Evolutionary conservation across 2,329 filamentous ascomycete species (phyloP).

Genomic region (Beauveria rudraprayagi): DNA sequence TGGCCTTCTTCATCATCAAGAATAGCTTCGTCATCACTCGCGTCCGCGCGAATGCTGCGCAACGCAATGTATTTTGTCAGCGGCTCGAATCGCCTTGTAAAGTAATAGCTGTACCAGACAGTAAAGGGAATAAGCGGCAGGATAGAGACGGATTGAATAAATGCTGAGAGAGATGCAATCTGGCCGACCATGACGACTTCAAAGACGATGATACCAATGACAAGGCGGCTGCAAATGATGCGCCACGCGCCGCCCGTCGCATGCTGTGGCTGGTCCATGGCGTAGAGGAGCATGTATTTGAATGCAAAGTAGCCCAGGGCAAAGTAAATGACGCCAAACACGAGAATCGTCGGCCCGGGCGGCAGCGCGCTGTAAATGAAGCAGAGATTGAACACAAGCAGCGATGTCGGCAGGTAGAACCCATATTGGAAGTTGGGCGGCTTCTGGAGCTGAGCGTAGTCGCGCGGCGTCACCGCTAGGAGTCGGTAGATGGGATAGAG

Average conservation of each 20-base stretch:
- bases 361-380: constrained; percentile 86
- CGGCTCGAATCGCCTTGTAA: constrained; percentile 72
- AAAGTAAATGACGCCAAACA: constrained; percentile 79
- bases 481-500: constrained; percentile 76
- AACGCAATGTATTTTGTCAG: constrained; percentile 89
- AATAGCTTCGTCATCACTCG: constrained; percentile 27
- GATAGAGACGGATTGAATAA: constrained; percentile 64
- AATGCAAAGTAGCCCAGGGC: constrained; percentile 78
- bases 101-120: constrained; percentile 84
- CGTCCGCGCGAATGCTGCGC: constrained; percentile 62
- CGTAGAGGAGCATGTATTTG: constrained; percentile 96
- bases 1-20: constrained; percentile 23
- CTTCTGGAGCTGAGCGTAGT: constrained; percentile 72
- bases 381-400: constrained; percentile 91
- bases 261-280: constrained; percentile 95
- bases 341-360: constrained; percentile 69
- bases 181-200: constrained; percentile 87
- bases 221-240: constrained; percentile 88
- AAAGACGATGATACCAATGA: constrained; percentile 80
- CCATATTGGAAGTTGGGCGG: constrained; percentile 91
- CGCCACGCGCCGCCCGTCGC: constrained; percentile 91
- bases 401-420: constrained; percentile 86
- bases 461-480: constrained; percentile 77
- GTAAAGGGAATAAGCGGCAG: constrained; percentile 71
- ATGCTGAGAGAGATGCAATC: constrained; percentile 65